Conservation (phyloP, 2,329 filamentous ascomycete genomes). For the Calonectria montana region DNA sequence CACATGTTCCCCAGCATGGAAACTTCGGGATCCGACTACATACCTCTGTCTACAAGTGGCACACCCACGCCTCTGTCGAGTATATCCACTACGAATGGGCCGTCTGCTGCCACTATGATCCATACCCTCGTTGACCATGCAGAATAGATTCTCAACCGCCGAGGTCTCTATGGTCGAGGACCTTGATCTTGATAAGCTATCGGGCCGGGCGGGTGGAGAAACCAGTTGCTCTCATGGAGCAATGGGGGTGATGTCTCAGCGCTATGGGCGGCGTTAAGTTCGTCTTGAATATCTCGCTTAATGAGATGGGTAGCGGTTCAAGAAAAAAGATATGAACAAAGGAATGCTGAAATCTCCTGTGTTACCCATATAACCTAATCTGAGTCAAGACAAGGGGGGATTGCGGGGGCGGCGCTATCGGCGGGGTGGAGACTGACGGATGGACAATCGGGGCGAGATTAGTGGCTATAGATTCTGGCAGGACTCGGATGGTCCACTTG, state of each 20-base stretch:
- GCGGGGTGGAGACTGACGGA: constrained; percentile 21
- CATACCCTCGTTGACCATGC: neutral
- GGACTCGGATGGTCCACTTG: neutral
- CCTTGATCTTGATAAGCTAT: neutral
- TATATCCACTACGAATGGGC: constrained; percentile 27
- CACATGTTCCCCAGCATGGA: neutral
- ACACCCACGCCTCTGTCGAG: constrained; percentile 35
- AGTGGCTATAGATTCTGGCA: neutral
- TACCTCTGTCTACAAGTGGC: constrained; percentile 34
- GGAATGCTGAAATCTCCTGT: neutral
- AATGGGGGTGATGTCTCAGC: neutral
- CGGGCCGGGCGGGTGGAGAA: neutral
- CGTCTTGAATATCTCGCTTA: neutral
- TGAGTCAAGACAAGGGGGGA: neutral
- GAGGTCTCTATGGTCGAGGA: neutral
- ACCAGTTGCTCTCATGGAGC: neutral
- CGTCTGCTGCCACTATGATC: neutral
- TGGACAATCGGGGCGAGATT: neutral
- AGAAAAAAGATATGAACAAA: neutral
- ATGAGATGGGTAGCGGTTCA: neutral
- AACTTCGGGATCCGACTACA: neutral
- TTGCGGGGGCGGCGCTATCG: constrained; percentile 30
- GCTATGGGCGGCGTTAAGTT: neutral
- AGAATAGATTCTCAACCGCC: neutral
- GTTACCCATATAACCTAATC: neutral